Percentiles rank a stretch among this genome's conserved stretches.
These are phyloP conservation scores for Paracoccidioides lutzii DNA, from an alignment of 2,329 filamentous ascomycete species.

Conservation along the genomic window DNA sequence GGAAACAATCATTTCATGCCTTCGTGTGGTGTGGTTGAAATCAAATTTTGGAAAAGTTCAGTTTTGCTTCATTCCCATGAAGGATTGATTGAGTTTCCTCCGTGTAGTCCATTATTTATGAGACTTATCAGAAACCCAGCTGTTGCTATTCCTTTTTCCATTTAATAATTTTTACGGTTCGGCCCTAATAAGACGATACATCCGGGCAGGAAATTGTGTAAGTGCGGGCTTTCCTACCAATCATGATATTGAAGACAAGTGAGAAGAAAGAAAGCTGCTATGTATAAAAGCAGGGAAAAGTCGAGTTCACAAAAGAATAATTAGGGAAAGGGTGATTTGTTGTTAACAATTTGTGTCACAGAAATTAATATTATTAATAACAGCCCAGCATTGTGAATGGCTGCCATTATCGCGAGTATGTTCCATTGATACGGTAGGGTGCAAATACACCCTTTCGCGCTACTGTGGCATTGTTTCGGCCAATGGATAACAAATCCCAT, in stretches of 20 bases:
- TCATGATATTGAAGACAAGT: neutral
- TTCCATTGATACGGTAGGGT: neutral
- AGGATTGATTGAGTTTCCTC: neutral
- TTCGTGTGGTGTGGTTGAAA: neutral
- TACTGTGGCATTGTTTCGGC: neutral
- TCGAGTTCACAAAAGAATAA: neutral
- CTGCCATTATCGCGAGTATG: too few relatives aligned
- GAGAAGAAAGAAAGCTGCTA: neutral
- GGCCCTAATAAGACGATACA: neutral
- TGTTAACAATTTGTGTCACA: neutral
- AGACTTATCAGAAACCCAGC: conserved; percentile 2
- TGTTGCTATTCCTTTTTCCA: neutral
- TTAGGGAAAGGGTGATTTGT: neutral
- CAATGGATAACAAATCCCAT: neutral
- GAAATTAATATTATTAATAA: too few relatives aligned
- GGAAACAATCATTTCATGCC: too few relatives aligned
- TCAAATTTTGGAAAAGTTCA: neutral
- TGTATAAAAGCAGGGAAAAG: neutral
- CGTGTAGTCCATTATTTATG: neutral
- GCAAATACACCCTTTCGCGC: neutral
- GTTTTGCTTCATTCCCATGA: neutral
- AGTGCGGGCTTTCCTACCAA: neutral
- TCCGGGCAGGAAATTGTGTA: neutral
- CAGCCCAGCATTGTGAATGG: too few relatives aligned
- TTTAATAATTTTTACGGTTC: neutral